Evolutionary conservation across 345 rosid species (phyloP).

Genomic region (Moricandia moricandioides): DNA sequence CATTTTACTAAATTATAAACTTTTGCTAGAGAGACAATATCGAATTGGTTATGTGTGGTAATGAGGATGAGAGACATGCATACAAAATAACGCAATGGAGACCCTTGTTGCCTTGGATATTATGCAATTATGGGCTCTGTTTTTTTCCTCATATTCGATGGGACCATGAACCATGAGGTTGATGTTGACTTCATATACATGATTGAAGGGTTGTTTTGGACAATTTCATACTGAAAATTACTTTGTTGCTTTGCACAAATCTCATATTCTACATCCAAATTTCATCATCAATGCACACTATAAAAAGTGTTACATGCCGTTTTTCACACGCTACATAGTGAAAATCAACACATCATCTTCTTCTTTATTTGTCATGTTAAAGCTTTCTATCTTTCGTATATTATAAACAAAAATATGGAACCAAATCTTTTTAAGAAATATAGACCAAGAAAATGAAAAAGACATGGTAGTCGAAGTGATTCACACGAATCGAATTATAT

Average conservation of each 20-base stretch:
- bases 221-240: neutral
- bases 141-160: neutral
- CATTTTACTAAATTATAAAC: neutral
- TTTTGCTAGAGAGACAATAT: neutral
- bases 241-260: neutral
- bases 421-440: neutral
- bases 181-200: neutral
- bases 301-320: neutral
- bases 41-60: neutral
- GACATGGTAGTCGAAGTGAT: constrained; percentile 34
- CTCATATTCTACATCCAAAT: neutral
- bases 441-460: constrained; percentile 14
- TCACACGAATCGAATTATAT: constrained; percentile 32
- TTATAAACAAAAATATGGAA: neutral
- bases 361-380: neutral
- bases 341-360: neutral
- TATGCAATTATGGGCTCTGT: neutral
- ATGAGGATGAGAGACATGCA: neutral
- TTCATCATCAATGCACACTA: neutral
- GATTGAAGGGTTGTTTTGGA: neutral
- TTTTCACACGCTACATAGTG: neutral
- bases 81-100: neutral
- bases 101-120: neutral
- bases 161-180: neutral
- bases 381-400: neutral